Percentiles rank a stretch among this genome's conserved stretches.
Evolutionary conservation across 768 basidiomycete genomes (phyloP).

Genomic region (Pleurotus ostreatus): DNA sequence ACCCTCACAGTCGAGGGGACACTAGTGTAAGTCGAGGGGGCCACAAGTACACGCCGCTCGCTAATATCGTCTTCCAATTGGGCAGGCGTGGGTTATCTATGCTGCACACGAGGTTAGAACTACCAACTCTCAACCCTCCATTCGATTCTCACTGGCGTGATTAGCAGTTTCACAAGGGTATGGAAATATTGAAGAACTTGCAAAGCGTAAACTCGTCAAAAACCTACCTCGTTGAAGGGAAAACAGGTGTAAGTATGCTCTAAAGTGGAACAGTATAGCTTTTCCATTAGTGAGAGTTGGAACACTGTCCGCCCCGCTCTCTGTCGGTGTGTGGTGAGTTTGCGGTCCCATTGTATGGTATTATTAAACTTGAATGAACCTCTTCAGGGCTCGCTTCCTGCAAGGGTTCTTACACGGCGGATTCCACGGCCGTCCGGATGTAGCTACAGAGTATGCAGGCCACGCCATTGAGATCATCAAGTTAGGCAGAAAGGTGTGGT

Average conservation of each 20-base stretch:
- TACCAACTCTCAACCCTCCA: not conserved
- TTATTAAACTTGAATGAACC: no score
- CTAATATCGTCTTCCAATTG: not conserved
- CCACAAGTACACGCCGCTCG: not conserved
- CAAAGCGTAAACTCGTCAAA: not conserved
- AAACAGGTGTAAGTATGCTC: not conserved
- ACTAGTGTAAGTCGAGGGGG: not conserved
- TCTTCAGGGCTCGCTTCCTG: slow-evolving; percentile 31
- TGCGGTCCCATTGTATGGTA: no score
- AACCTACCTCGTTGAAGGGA: not conserved
- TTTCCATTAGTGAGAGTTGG: not conserved
- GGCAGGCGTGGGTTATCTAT: slow-evolving; percentile 28
- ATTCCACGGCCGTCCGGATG: slow-evolving; percentile 9
- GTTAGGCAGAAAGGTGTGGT: slow-evolving; percentile 37
- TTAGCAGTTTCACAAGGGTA: slow-evolving; percentile 23
- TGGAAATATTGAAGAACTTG: slow-evolving; percentile 18
- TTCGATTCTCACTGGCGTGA: not conserved
- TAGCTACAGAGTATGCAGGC: slow-evolving; percentile 28
- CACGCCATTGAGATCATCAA: slow-evolving; percentile 36
- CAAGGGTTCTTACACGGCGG: slow-evolving; percentile 26
- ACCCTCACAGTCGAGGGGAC: not conserved
- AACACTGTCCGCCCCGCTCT: slow-evolving; percentile 1
- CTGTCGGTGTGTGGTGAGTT: not conserved
- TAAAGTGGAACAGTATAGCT: not conserved
- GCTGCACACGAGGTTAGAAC: slow-evolving; percentile 24